Evolutionary conservation across 768 basidiomycete species (phyloP).

Genomic region (Termitomyces sp.): DNA sequence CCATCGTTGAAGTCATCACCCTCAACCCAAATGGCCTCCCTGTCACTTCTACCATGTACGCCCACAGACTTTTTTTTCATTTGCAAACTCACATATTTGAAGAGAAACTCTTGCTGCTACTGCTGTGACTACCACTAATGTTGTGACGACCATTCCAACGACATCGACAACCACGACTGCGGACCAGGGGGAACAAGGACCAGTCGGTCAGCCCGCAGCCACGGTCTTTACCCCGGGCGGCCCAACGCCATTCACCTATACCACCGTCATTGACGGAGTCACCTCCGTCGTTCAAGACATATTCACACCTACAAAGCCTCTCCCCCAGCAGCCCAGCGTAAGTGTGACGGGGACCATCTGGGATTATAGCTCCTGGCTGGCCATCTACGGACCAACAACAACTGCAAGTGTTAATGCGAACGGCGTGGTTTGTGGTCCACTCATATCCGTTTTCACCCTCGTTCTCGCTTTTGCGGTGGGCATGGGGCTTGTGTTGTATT

Average conservation of each 20-base stretch:
- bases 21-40: constrained; percentile 6
- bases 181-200: constrained; percentile 36
- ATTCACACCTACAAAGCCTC: constrained; percentile 36
- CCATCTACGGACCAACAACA: constrained; percentile 22
- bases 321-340: constrained; percentile 20
- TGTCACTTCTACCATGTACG: constrained; percentile 15
- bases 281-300: constrained; percentile 27
- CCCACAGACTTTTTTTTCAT: background rate
- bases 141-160: constrained; percentile 16
- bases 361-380: constrained; percentile 27
- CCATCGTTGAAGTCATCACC: constrained; percentile 41
- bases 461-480: constrained; percentile 1
- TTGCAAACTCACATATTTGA: background rate
- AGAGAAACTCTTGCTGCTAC: constrained; percentile 19
- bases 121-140: background rate
- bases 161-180: constrained; percentile 16
- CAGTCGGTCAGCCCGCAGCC: constrained; percentile 51
- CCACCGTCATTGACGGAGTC: constrained; percentile 37
- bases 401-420: constrained; percentile 3
- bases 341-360: constrained; percentile 28
- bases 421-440: background rate
- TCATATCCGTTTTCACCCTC: background rate
- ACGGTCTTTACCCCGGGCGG: constrained; percentile 35
- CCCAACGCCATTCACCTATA: constrained; percentile 46
- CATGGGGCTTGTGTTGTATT: constrained; percentile 2